Percentiles rank a stretch among this genome's conserved stretches.
Evolutionary conservation across 352 stramenopile species (phyloP).

Genomic region (Blastocystis sp.): DNA sequence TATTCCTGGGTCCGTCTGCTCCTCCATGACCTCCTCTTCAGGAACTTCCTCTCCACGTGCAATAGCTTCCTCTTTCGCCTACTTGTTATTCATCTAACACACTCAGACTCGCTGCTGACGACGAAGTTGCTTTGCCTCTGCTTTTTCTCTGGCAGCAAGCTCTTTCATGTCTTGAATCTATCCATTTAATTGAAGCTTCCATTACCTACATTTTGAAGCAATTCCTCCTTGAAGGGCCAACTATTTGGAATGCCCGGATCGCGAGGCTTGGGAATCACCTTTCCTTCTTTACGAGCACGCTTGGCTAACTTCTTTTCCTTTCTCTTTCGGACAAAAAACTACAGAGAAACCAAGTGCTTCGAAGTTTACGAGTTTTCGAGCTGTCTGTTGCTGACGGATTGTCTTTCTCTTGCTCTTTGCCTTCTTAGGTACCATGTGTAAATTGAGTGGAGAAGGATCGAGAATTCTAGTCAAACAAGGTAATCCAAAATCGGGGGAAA

Average conservation of each 20-base stretch:
- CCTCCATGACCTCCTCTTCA: not conserved
- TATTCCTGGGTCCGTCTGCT: not conserved
- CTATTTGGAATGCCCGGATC: slow-evolving; percentile 63
- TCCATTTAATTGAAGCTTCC: not conserved
- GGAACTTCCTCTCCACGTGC: slow-evolving; percentile 21
- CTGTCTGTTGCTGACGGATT: slow-evolving; percentile 57
- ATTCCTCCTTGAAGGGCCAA: slow-evolving; percentile 65
- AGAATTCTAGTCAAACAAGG: not conserved
- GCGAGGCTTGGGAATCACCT: slow-evolving; percentile 8
- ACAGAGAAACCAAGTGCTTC: not conserved
- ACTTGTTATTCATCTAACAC: not conserved
- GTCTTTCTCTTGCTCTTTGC: slow-evolving; percentile 60
- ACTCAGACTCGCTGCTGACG: not conserved
- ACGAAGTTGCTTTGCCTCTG: not conserved
- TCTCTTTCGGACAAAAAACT: slow-evolving; percentile 53
- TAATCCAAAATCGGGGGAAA: not conserved
- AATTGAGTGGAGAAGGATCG: slow-evolving; percentile 30
- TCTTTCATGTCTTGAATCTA: slow-evolving; percentile 40
- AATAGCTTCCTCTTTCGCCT: slow-evolving; percentile 51
- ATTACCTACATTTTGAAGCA: slow-evolving; percentile 61
- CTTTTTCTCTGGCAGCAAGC: not conserved
- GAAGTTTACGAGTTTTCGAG: slow-evolving; percentile 34
- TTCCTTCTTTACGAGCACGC: slow-evolving; percentile 7
- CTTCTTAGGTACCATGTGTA: slow-evolving; percentile 57
- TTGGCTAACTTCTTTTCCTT: slow-evolving; percentile 48